Percentiles rank a stretch among this genome's conserved stretches.
Evolutionary conservation across 805 yeast species (phyloP).

Genomic region (Maudiozyma pseudohumilis): DNA sequence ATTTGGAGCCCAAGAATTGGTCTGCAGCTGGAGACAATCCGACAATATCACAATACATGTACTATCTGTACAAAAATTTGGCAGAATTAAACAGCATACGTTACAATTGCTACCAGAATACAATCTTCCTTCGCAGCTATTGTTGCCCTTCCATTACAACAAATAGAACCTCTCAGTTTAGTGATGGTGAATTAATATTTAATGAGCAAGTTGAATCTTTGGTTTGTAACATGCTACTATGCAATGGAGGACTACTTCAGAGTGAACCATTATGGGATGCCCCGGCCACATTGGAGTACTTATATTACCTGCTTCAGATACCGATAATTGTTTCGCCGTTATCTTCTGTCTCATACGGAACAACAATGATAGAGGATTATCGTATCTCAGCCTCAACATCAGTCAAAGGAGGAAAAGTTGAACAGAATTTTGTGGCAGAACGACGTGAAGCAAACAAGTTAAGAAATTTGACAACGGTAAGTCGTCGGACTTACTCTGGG

Average conservation of each 20-base stretch:
- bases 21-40: slow-evolving; percentile 28
- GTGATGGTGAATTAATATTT: slow-evolving; percentile 10
- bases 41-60: slow-evolving; percentile 32
- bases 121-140: slow-evolving; percentile 18
- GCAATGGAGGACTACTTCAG: slow-evolving; percentile 24
- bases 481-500: slow-evolving; percentile 13
- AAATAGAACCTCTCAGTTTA: slow-evolving; percentile 25
- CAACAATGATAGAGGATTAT: slow-evolving; percentile 3
- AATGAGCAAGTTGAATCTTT: slow-evolving; percentile 24
- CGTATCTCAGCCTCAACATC: background rate
- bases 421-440: background rate
- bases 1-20: slow-evolving; percentile 24
- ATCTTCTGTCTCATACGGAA: slow-evolving; percentile 17
- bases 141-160: slow-evolving; percentile 13
- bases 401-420: background rate
- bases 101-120: slow-evolving; percentile 10
- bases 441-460: slow-evolving; percentile 2
- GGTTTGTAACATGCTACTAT: slow-evolving; percentile 21
- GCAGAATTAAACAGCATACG: slow-evolving; percentile 14
- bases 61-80: slow-evolving; percentile 24
- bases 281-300: slow-evolving; percentile 15
- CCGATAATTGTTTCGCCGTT: slow-evolving; percentile 24
- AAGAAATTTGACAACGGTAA: slow-evolving; percentile 19
- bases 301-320: slow-evolving; percentile 24
- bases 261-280: slow-evolving; percentile 24